These are phyloP conservation scores for Cystofilobasidium macerans DNA, from an alignment of 768 basidiomycete species.

Conservation along the genomic window DNA sequence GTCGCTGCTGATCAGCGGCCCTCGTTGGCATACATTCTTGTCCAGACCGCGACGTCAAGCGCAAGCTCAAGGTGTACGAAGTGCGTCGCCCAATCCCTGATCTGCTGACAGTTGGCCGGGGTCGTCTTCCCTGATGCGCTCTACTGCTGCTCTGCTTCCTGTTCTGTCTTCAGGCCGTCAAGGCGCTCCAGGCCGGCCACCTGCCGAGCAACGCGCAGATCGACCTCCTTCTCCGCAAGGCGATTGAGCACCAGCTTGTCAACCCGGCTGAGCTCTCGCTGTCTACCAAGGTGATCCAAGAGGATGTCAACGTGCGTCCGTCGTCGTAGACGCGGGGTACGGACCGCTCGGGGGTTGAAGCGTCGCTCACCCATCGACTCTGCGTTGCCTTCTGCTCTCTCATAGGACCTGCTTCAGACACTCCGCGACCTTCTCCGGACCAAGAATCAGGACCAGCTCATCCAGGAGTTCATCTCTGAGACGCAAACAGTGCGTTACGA, in stretches of 20 bases:
- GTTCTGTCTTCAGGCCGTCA: slow-evolving; percentile 41
- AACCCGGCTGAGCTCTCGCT: slow-evolving; percentile 55
- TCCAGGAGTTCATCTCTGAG: slow-evolving; percentile 62
- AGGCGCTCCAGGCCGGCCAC: slow-evolving; percentile 61
- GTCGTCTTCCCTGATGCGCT: neutral
- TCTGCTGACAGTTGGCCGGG: no score
- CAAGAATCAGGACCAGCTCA: slow-evolving; percentile 84
- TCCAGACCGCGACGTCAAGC: neutral
- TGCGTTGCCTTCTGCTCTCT: neutral
- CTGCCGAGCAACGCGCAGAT: slow-evolving; percentile 48
- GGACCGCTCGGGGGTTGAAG: no score
- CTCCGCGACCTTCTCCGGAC: slow-evolving; percentile 41
- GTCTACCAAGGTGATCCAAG: slow-evolving; percentile 62
- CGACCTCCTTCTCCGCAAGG: slow-evolving; percentile 48
- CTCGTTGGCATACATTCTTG: neutral
- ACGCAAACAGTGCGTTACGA: slow-evolving; percentile 6
- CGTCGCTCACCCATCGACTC: no score
- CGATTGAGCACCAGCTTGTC: slow-evolving; percentile 46
- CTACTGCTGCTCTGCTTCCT: neutral
- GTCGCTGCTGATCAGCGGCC: no score
- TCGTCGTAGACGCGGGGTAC: neutral
- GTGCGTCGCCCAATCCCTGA: no score
- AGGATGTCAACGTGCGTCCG: slow-evolving; percentile 44
- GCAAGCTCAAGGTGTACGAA: neutral
- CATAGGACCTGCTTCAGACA: slow-evolving; percentile 4